Evolutionary conservation across 202 grass and related monocot genomes (phyloP).

Genomic region (Elaeis oleifera): DNA sequence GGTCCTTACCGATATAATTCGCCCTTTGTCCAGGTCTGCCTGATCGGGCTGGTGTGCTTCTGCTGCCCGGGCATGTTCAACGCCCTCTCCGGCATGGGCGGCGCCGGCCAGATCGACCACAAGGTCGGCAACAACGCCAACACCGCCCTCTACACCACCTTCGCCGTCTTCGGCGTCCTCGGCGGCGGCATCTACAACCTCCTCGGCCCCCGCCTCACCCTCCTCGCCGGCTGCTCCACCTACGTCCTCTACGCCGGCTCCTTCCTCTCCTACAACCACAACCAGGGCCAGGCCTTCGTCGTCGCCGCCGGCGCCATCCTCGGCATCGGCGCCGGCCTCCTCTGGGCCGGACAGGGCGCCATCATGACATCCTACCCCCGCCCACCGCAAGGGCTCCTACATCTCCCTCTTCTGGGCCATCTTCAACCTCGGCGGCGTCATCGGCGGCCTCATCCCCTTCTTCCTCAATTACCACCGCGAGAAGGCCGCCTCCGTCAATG

Average conservation of each 20-base stretch:
- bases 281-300: slow-evolving; percentile 34
- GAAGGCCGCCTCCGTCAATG: slow-evolving; percentile 35
- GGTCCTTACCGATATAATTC: slow-evolving; percentile 49
- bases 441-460: slow-evolving; percentile 93
- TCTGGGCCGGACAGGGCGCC: slow-evolving; percentile 85
- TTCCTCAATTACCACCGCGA: slow-evolving; percentile 49
- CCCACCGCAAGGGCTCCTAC: slow-evolving; percentile 63
- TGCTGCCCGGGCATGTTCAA: slow-evolving; percentile 99
- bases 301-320: slow-evolving; percentile 60
- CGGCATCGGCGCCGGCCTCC: slow-evolving; percentile 67
- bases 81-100: slow-evolving; percentile 83
- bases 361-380: slow-evolving; percentile 83
- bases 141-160: slow-evolving; percentile 87
- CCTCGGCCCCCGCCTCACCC: slow-evolving; percentile 69
- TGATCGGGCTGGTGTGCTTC: slow-evolving; percentile 74
- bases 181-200: slow-evolving; percentile 80
- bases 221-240: slow-evolving; percentile 47
- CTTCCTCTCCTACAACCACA: slow-evolving; percentile 94
- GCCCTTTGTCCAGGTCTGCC: slow-evolving; percentile 9
- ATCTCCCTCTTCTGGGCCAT: slow-evolving; percentile 91
- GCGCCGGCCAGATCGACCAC: slow-evolving; percentile 64
- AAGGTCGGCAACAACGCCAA: slow-evolving; percentile 76
- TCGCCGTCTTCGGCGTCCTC: slow-evolving; percentile 72
- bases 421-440: slow-evolving; percentile 91
- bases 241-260: slow-evolving; percentile 84